Percentiles rank a stretch among this genome's conserved stretches.
These are phyloP conservation scores for Penicillium sclerotigenum DNA, from an alignment of 2,329 filamentous ascomycete genomes.

Conservation along the genomic window DNA sequence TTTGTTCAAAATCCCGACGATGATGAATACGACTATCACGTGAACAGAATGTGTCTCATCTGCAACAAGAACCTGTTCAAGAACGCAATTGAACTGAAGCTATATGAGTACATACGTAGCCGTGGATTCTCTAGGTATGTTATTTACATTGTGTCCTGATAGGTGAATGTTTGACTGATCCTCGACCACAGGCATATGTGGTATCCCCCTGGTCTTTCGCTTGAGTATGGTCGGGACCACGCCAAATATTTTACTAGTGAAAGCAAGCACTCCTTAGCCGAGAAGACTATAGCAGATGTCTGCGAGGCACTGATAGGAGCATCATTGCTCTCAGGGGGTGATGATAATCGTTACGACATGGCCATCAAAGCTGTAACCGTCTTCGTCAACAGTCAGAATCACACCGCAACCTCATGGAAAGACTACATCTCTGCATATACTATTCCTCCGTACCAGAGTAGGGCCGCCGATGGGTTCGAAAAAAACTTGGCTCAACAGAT, in stretches of 20 bases:
- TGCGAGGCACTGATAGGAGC: slow-evolving; percentile 93
- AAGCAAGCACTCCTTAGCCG: slow-evolving; percentile 64
- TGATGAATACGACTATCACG: slow-evolving; percentile 83
- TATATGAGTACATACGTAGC: slow-evolving; percentile 78
- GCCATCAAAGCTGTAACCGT: slow-evolving; percentile 57
- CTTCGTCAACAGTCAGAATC: slow-evolving; percentile 66
- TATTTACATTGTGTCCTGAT: background rate
- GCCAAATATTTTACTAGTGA: slow-evolving; percentile 46
- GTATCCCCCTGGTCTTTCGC: slow-evolving; percentile 78
- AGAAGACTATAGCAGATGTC: slow-evolving; percentile 92
- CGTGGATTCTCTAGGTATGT: slow-evolving; percentile 68
- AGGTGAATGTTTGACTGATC: slow-evolving; percentile 5
- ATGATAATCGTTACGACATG: slow-evolving; percentile 53
- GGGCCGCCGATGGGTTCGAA: slow-evolving; percentile 62
- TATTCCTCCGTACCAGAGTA: slow-evolving; percentile 68
- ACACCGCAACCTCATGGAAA: slow-evolving; percentile 64
- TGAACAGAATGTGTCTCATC: slow-evolving; percentile 83
- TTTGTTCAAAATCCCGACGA: slow-evolving; percentile 73
- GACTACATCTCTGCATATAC: slow-evolving; percentile 72
- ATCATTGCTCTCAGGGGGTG: slow-evolving; percentile 59
- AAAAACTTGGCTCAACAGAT: slow-evolving; percentile 65
- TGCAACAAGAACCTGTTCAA: slow-evolving; percentile 90
- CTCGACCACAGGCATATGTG: slow-evolving; percentile 60
- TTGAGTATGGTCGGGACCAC: slow-evolving; percentile 68
- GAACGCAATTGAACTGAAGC: slow-evolving; percentile 62